Evolutionary conservation across 2,329 filamentous ascomycete genomes (phyloP), one percentile per base, ranked within the genome.

Genomic region (Exutisphaerella laricina): DNA sequence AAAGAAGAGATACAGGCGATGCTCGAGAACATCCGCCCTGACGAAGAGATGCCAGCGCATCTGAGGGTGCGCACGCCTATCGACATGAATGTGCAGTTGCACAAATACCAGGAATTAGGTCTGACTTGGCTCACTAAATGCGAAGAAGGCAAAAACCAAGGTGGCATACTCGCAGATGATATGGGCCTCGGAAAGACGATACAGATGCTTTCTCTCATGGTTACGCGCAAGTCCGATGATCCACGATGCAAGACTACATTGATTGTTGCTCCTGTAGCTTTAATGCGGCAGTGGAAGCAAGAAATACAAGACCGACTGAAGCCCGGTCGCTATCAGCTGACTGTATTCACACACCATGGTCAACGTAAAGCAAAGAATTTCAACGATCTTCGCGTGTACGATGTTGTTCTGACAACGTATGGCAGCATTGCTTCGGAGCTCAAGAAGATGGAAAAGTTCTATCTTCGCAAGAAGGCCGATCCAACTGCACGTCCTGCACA

Each of bases 101-200:
- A 92, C 67, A 79, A 83, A 33, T 88, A 95, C 57, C 89, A 96
- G 59, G 82, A 85, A 55, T 69, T 90, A 13, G 86, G 84, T 3
- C 63, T 90, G 26, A 74, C 79, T 1, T 92, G 86, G 86, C 77
- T 92, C 67, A 80, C 80, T 56, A 75, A 77, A 5, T 85, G 82
- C 71, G 86, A 90, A 62, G 73, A 78, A 43, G 80, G 85, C 6
- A 73, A 69, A 2, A 79, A 81, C 40, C 88, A 84, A 56, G 85
- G 85, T 13, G 83, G 85, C 16, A 87, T 90, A 42, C 70, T 89
- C 17, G 84, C 82, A 1, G 84, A 88, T 56, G 84, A 88, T 50
- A 92, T 90, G 86, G 86, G 86, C 5, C 69, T 90, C 8, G 86
- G 86, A 5, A 90, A 92, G 65, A 90, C 86, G 0, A 82, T 95